A percentile compares a stretch with the other conserved stretches of the same genome.
These are phyloP conservation scores for Barnettozyma vustinii DNA, from an alignment of 805 yeast genomes.

Conservation along the genomic window DNA sequence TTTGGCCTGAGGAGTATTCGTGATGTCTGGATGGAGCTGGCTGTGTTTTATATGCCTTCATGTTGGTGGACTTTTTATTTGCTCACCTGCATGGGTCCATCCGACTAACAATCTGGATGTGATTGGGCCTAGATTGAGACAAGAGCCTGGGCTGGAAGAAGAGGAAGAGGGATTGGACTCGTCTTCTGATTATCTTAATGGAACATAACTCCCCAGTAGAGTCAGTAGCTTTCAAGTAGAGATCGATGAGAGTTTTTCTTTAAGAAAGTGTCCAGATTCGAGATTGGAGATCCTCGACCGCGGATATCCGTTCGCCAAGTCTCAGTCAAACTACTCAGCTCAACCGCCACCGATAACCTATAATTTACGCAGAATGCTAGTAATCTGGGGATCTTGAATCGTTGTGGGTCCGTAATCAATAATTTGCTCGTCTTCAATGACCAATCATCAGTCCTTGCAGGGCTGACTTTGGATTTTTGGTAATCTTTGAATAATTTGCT, in stretches of 20 bases:
- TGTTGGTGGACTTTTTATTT: conserved; percentile 1
- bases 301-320: too few relatives aligned
- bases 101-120: too few relatives aligned
- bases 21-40: background rate
- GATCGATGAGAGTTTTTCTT: too few relatives aligned
- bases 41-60: background rate
- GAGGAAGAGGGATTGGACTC: background rate
- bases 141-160: too few relatives aligned
- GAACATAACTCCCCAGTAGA: too few relatives aligned
- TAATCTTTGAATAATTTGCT: background rate
- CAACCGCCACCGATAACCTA: too few relatives aligned
- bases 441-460: background rate
- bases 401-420: background rate
- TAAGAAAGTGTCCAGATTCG: too few relatives aligned
- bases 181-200: background rate
- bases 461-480: background rate
- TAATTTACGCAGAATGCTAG: too few relatives aligned
- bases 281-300: too few relatives aligned
- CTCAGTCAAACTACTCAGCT: too few relatives aligned
- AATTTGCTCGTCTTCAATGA: background rate
- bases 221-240: too few relatives aligned
- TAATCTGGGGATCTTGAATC: too few relatives aligned
- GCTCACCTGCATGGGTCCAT: conserved; percentile 3
- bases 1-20: background rate
- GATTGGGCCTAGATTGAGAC: background rate